Conservation (phyloP, 345 rosid genomes). For the Lepidium aucheri region DNA sequence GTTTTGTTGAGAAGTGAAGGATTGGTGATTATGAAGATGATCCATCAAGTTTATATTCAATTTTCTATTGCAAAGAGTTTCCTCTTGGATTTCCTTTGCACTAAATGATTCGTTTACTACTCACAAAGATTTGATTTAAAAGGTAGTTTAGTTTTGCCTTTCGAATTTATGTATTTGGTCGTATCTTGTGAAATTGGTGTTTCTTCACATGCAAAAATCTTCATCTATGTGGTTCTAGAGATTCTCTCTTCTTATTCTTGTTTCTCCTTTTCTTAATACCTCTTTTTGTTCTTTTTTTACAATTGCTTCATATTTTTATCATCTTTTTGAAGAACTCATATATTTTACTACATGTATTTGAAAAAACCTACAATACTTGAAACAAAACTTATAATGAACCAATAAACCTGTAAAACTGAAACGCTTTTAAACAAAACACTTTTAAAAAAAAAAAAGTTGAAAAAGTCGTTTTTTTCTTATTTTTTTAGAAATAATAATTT, state of each 20-base stretch:
- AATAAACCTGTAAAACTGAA: too few relatives aligned
- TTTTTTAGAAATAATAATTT: too few relatives aligned
- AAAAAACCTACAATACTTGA: too few relatives aligned
- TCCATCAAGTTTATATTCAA: constrained; percentile 4
- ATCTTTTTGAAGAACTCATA: too few relatives aligned
- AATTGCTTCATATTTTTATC: neutral
- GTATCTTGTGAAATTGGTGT: constrained; percentile 25
- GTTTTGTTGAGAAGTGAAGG: neutral
- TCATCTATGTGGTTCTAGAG: neutral
- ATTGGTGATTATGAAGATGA: constrained; percentile 5
- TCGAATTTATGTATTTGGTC: neutral
- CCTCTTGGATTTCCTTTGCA: constrained; percentile 15
- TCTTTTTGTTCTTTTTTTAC: neutral
- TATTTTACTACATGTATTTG: too few relatives aligned
- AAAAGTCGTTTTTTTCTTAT: too few relatives aligned
- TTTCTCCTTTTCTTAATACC: neutral
- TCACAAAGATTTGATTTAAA: constrained; percentile 5
- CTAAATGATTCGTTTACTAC: constrained; percentile 23
- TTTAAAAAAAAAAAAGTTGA: too few relatives aligned
- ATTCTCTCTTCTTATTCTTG: neutral
- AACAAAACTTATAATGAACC: too few relatives aligned
- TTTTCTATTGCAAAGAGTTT: neutral
- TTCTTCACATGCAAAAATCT: constrained; percentile 22
- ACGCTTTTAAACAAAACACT: too few relatives aligned
- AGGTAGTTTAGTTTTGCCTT: neutral